These are phyloP conservation scores for Pinus taeda DNA, from an alignment of 75 land plant species.

Conservation along the genomic window DNA sequence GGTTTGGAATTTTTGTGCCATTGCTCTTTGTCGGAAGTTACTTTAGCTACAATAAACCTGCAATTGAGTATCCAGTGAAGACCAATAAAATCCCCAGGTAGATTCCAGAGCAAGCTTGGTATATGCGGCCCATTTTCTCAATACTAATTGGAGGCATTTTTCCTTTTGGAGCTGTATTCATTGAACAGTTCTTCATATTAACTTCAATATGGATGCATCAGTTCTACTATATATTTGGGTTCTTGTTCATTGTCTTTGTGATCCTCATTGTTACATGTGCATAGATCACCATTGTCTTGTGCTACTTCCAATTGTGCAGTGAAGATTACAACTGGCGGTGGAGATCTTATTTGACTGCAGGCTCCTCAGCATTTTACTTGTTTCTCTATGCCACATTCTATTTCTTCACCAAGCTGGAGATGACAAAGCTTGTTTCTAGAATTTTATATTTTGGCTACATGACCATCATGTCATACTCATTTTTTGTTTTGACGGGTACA, in stretches of 20 bases:
- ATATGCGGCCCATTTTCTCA: conserved; percentile 50
- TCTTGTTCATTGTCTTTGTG: conserved; percentile 59
- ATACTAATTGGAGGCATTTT: conserved; percentile 54
- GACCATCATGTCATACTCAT: conserved; percentile 50
- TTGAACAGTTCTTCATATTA: conserved; percentile 56
- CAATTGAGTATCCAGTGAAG: conserved; percentile 53
- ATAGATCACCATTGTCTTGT: conserved; percentile 59
- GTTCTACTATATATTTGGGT: conserved; percentile 68
- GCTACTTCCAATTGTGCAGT: conserved; percentile 67
- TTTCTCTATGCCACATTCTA: conserved; percentile 57
- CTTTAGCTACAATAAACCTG: conserved; percentile 51
- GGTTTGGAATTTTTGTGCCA: conserved; percentile 69
- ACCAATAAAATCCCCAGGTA: conserved; percentile 55
- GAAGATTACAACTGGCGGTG: conserved; percentile 65
- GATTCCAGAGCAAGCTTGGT: conserved; percentile 62
- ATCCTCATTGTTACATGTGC: conserved; percentile 61
- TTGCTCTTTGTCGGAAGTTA: conserved; percentile 52
- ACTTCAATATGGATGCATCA: conserved; percentile 69
- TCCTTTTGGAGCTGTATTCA: conserved; percentile 57
- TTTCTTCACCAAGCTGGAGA: conserved; percentile 63
- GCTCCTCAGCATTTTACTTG: conserved; percentile 59
- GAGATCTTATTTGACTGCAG: conserved; percentile 55
- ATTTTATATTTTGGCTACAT: conserved; percentile 63
- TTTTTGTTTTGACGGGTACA: conserved; percentile 63
- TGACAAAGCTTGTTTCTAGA: conserved; percentile 56